A percentile compares a stretch with the other conserved stretches of the same genome.
Conservation (phyloP, 164 flowering plant species). For the Stephania cephalantha region DNA sequence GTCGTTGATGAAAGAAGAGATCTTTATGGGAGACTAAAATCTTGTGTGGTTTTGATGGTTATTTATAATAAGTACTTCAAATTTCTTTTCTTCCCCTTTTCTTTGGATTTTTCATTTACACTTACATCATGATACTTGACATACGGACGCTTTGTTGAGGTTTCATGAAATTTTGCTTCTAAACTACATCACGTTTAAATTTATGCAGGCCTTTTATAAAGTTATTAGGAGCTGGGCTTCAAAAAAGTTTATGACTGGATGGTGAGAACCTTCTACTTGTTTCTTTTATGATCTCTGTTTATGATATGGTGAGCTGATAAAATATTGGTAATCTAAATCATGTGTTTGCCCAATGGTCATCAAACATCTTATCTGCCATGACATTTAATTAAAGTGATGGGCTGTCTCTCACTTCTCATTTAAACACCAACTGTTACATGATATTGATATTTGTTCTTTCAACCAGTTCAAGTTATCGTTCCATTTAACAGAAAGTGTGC, state of each 20-base stretch:
- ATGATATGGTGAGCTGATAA: not conserved
- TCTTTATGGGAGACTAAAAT: not conserved
- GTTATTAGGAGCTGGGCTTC: conserved; percentile 88
- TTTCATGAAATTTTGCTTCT: not conserved
- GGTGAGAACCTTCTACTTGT: conserved; percentile 30
- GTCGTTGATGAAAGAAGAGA: too few relatives aligned
- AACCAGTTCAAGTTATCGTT: not conserved
- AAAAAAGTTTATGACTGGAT: conserved; percentile 90
- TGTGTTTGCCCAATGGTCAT: not conserved
- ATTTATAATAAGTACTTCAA: too few relatives aligned
- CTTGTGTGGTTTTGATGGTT: not conserved
- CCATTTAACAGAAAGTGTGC: not conserved
- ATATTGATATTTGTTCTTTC: not conserved
- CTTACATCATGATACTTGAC: not conserved
- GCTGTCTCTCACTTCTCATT: not conserved
- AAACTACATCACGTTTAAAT: not conserved
- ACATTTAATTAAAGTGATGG: not conserved
- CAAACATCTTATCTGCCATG: not conserved
- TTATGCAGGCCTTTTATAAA: conserved; percentile 66
- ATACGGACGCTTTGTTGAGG: not conserved
- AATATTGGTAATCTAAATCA: not conserved
- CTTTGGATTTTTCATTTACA: not conserved
- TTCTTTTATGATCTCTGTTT: not conserved
- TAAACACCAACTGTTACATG: not conserved
- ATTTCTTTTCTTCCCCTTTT: not conserved